phyloP scores from a whole-genome alignment of 2,329 filamentous ascomycete genomes.

The Colletotrichum destructivum region DNA sequence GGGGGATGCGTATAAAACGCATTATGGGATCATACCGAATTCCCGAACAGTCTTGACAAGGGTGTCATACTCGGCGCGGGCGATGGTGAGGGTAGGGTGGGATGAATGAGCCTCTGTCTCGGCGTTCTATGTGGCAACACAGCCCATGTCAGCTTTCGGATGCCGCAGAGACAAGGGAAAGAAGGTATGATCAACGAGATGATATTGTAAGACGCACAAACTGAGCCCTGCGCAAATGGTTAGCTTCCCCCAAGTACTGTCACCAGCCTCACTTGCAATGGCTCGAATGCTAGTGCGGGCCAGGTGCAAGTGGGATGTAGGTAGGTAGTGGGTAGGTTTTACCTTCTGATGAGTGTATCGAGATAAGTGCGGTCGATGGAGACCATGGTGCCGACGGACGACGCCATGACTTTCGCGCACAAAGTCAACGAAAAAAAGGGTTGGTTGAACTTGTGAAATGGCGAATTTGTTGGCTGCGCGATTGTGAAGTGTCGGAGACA shows the following conservation, averaged over 20 bases:
- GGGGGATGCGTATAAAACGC: neutral
- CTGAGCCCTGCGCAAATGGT: slow-evolving; percentile 46
- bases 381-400: slow-evolving; percentile 36
- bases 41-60: slow-evolving; percentile 68
- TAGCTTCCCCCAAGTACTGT: slow-evolving; percentile 9
- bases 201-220: slow-evolving; percentile 46
- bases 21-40: slow-evolving; percentile 63
- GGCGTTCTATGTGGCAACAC: slow-evolving; percentile 36
- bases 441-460: neutral
- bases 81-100: slow-evolving; percentile 65
- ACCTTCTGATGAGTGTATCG: slow-evolving; percentile 74
- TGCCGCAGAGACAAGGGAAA: neutral
- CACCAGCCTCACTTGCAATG: neutral
- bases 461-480: slow-evolving; percentile 14
- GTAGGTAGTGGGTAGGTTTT: slow-evolving; percentile 47
- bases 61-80: slow-evolving; percentile 72
- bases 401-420: slow-evolving; percentile 46
- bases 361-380: slow-evolving; percentile 73
- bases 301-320: slow-evolving; percentile 4
- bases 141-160: slow-evolving; percentile 7
- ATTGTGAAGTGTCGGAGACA: slow-evolving; percentile 1
- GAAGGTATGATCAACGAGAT: neutral
- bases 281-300: slow-evolving; percentile 1
- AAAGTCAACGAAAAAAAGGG: slow-evolving; percentile 3
- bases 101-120: slow-evolving; percentile 37